Base-by-base conservation (phyloP, 78 protist species). In the Bodo saltans region DNA sequence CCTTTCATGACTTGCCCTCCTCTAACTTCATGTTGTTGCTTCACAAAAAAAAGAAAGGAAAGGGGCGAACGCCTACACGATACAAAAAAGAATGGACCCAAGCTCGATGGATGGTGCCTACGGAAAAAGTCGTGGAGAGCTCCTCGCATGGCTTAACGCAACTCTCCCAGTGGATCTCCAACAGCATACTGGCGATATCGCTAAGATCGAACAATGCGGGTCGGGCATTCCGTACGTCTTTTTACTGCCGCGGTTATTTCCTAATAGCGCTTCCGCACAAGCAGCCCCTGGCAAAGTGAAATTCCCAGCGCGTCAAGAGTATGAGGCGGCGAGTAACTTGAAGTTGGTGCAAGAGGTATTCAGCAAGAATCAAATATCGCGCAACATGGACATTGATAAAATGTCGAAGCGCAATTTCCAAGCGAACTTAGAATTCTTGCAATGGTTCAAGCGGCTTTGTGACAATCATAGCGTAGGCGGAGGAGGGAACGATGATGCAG, bases 371-470 rank as follows among this genome's bases (percentile, higher is more conserved):
- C 86, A 85, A 23, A 52, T 93, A 34, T 89, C 92, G 33, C 94
- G 90, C 81, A 93, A 74, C 11, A 82, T 94, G 53, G 92, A 91
- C 3, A 93, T 95, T n/a, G 87, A 87, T 27, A 73, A 85, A 40
- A 72, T 95, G 28, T 82, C 88, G 33, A 93, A 94, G 73, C 91
- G 91, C 42, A 88, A 88, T 33, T 92, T 87, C 82, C 97, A 93
- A 85, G 97, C 92, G 68, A 94, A 93, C 83, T 89, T 95, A 3
- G 98, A 95, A 37, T 93, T 95, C 81, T 70, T 87, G 29, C 98
- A 95, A 78, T 95, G 98, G 98, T 69, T 95, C 74, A 92, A 94
- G 74, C 68, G 85, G 33, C 93, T 70, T 42, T 92, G 1, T 21
- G 89, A 87, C 17, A 12, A n/a, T n/a, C n/a, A n/a, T n/a, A n/a